Percentiles rank a stretch among this genome's conserved stretches.
phyloP scores from a whole-genome alignment of 2,329 filamentous ascomycete genomes.

The Volutella citrinella region DNA sequence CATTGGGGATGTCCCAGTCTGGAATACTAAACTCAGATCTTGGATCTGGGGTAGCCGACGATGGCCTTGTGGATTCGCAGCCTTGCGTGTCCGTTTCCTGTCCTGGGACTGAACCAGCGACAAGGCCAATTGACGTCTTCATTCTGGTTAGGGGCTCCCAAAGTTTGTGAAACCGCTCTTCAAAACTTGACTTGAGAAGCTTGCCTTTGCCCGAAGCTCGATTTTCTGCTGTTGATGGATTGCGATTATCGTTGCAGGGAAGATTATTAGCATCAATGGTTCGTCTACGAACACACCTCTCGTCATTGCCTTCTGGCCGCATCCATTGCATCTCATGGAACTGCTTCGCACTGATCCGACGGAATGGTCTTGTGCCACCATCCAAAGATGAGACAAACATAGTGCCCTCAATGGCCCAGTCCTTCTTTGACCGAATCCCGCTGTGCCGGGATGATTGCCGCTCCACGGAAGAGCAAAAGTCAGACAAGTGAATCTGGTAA shows the following conservation, averaged over 20 bases:
- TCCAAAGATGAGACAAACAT: conserved; percentile 38
- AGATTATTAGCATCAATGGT: conserved; percentile 16
- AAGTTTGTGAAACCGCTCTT: too few relatives aligned
- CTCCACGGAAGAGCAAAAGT: conserved; percentile 25
- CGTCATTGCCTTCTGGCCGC: conserved; percentile 21
- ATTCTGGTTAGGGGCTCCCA: too few relatives aligned
- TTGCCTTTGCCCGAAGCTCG: too few relatives aligned
- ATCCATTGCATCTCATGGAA: conserved; percentile 42
- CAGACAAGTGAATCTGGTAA: conserved; percentile 39
- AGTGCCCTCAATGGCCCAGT: conserved; percentile 42
- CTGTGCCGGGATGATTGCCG: conserved; percentile 14
- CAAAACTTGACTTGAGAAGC: too few relatives aligned
- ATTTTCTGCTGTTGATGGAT: too few relatives aligned
- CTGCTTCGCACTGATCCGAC: conserved; percentile 35
- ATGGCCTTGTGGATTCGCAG: conserved; percentile 1
- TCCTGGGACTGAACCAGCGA: too few relatives aligned
- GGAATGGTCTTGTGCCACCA: conserved; percentile 35
- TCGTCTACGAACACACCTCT: conserved; percentile 34
- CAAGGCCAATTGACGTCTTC: too few relatives aligned
- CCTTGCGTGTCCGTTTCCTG: conserved; percentile 1
- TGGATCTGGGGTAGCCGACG: conserved; percentile 10
- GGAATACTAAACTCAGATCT: conserved; percentile 19
- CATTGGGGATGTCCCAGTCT: conserved; percentile 39
- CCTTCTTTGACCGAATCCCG: conserved; percentile 35
- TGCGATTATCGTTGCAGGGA: conserved; percentile 2